Conservation (phyloP, 2,329 filamentous ascomycete genomes). For the Stemphylium vesicarium region DNA sequence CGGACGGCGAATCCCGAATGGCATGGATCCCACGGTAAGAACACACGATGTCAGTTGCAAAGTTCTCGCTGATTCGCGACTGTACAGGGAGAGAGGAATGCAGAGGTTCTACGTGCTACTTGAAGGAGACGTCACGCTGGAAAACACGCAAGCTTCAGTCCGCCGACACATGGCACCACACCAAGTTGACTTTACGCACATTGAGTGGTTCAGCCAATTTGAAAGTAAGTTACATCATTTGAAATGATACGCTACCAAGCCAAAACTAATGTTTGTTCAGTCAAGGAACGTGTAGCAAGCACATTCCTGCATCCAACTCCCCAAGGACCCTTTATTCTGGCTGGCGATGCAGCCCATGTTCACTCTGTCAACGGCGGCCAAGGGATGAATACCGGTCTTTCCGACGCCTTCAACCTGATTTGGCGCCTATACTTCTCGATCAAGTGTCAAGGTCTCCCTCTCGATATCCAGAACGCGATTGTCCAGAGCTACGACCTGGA, state of each 20-base stretch:
- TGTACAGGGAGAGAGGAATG: conserved; percentile 52
- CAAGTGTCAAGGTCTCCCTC: not conserved
- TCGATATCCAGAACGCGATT: not conserved
- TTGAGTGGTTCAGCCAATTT: conserved; percentile 60
- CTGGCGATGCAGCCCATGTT: conserved; percentile 29
- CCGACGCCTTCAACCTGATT: conserved; percentile 25
- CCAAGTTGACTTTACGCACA: conserved; percentile 51
- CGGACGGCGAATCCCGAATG: conserved; percentile 55
- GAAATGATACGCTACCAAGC: too few relatives aligned
- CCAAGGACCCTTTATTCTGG: conserved; percentile 22
- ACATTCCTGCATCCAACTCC: conserved; percentile 20
- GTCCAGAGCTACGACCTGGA: conserved; percentile 56
- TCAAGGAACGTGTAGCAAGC: conserved; percentile 27
- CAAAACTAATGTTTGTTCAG: conserved; percentile 1
- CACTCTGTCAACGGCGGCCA: conserved; percentile 32
- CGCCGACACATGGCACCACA: conserved; percentile 55
- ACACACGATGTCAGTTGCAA: not conserved
- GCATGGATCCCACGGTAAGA: conserved; percentile 55
- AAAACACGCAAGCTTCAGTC: conserved; percentile 52
- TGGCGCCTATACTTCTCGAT: conserved; percentile 22
- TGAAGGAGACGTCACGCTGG: conserved; percentile 54
- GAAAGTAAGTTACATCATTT: conserved; percentile 42
- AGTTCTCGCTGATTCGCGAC: not conserved
- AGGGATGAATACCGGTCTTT: conserved; percentile 30
- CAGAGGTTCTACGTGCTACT: conserved; percentile 57